A percentile compares a stretch with the other conserved stretches of the same genome.
Conservation (phyloP, 179 eudicot genomes). For the Drosera spatulata region DNA sequence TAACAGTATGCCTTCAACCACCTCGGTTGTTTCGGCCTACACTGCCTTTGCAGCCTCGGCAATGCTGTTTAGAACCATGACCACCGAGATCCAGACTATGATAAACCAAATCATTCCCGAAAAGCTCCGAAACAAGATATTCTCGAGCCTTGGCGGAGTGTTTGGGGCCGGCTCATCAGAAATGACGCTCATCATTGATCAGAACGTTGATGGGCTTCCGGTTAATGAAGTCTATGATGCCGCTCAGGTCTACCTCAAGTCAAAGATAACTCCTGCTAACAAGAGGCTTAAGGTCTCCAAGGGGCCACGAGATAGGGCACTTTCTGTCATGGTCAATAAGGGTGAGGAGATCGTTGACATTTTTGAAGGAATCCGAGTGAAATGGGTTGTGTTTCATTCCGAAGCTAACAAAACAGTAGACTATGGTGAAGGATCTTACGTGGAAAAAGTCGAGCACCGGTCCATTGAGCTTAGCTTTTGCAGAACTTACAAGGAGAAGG, state of each 20-base stretch:
- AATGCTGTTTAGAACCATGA: too few relatives aligned
- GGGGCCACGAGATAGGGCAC: not conserved
- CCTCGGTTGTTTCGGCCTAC: too few relatives aligned
- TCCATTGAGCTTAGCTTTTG: slow-evolving; percentile 7
- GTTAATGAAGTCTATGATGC: slow-evolving; percentile 5
- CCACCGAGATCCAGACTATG: too few relatives aligned
- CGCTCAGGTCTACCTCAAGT: slow-evolving; percentile 4
- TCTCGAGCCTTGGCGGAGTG: too few relatives aligned
- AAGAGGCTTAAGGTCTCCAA: slow-evolving; percentile 2
- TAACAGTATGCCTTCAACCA: too few relatives aligned
- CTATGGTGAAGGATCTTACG: not conserved
- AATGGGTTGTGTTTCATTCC: slow-evolving; percentile 3
- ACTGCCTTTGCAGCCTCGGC: too few relatives aligned
- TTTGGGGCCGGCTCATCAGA: too few relatives aligned
- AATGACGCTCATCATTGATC: too few relatives aligned
- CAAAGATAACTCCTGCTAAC: slow-evolving; percentile 6
- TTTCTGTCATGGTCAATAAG: slow-evolving; percentile 1
- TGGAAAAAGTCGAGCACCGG: not conserved
- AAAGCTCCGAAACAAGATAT: too few relatives aligned
- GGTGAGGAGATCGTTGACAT: slow-evolving; percentile 9
- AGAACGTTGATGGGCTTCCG: too few relatives aligned
- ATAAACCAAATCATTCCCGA: too few relatives aligned
- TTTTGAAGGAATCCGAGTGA: slow-evolving; percentile 4
- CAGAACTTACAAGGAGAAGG: slow-evolving; percentile 7
- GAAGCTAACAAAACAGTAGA: slow-evolving; percentile 2